Evolutionary conservation across 2,329 filamentous ascomycete species (phyloP), one percentile per base, ranked within the genome.

Genomic region (Phaeosphaeriaceae sp.): DNA sequence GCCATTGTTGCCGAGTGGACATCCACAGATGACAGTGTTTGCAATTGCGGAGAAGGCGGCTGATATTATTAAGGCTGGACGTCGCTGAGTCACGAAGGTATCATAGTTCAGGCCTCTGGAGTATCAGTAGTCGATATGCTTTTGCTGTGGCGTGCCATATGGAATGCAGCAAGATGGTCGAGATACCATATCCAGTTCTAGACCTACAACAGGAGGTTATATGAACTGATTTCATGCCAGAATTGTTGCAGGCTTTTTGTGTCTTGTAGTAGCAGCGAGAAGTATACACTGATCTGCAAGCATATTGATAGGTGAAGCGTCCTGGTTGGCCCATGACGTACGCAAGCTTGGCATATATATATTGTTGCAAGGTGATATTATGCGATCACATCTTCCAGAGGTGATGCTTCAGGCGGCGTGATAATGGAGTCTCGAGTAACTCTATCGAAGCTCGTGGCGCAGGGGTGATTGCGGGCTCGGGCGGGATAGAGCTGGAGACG

Each of bases 11-110:
- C 44, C 49, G 2, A 47, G 40, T 44, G 36, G 25, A 13, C 58
- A 65, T 49, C 54, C 62, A n/a, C 60, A 63, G 47, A 57, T 60
- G 53, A 44, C 62, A 2, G 56, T 61, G 6, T 63, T 53, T 41
- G 62, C 57, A 3, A 60, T 63, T 33, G 62, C 41, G 3, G 62
- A 65, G 48, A 56, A 57, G 41, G 60, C 53, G 22, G 60, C 57
- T 20, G 47, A 51, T 24, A 15, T 54, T 5, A 49, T 54, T 20
- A 36, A 49, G 31, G 36, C 20, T 24, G 20, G 20, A 50, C 25
- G 19, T 33, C 21, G 31, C 25, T 27, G 25, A 27, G 4, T 27
- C 9, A 9, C 9, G 25, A 27, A 4, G 5, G 25, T 27, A 27
- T 5, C 9, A 27, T 27, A 9, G 25, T 27, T 27, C 25, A 27